These are phyloP conservation scores for Flaveria robusta DNA, from an alignment of 129 eudicot species.

Conservation along the genomic window DNA sequence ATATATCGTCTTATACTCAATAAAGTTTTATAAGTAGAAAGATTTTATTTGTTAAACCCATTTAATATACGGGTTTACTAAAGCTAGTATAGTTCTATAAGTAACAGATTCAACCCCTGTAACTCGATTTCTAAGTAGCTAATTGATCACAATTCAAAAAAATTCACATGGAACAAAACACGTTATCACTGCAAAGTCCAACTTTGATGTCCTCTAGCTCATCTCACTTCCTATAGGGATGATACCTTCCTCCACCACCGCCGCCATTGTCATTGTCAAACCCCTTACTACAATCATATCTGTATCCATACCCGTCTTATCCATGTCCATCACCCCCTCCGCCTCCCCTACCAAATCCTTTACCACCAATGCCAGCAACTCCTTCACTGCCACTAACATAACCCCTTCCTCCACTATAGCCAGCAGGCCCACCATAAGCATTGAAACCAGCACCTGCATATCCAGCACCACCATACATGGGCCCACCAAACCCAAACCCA, in stretches of 20 bases:
- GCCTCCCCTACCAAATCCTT: constrained; percentile 45
- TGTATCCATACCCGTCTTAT: constrained; percentile 25
- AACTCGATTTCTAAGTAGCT: constrained; percentile 26
- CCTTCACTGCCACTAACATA: constrained; percentile 42
- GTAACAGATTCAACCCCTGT: constrained; percentile 28
- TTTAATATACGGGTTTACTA: too few species aligned
- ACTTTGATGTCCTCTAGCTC: constrained; percentile 28
- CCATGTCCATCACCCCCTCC: constrained; percentile 40
- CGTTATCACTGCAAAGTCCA: constrained; percentile 26
- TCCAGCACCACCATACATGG: constrained; percentile 77
- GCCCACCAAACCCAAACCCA: constrained; percentile 81
- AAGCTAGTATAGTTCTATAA: constrained; percentile 26
- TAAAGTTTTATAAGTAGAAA: too few species aligned
- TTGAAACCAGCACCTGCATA: constrained; percentile 56
- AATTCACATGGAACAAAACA: constrained; percentile 26
- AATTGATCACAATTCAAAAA: constrained; percentile 6
- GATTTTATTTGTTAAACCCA: too few species aligned
- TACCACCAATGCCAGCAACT: constrained; percentile 35
- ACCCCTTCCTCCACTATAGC: constrained; percentile 60
- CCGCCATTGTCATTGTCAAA: constrained; percentile 45
- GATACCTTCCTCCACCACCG: constrained; percentile 60
- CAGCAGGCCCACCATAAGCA: constrained; percentile 47
- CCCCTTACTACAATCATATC: constrained; percentile 41
- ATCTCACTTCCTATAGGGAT: constrained; percentile 69
- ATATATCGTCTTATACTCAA: too few species aligned